Evolutionary conservation across 2,329 filamentous ascomycete genomes (phyloP).

Genomic region (Teratosphaeria destructans): DNA sequence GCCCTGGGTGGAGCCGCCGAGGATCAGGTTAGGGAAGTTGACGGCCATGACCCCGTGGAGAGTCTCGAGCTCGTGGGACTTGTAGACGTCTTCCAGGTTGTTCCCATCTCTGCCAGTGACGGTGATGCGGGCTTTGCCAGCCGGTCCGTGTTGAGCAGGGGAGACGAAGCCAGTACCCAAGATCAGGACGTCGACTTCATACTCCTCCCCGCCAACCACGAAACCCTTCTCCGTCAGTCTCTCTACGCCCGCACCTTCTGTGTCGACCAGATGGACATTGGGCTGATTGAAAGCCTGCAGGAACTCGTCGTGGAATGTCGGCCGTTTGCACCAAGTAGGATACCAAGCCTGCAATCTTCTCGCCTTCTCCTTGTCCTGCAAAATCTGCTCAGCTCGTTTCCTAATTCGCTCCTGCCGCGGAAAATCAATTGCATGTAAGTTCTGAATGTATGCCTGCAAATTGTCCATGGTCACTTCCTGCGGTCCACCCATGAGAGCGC

Average conservation of each 20-base stretch:
- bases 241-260: constrained; percentile 43
- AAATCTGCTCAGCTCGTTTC: constrained; percentile 38
- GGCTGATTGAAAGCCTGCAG: constrained; percentile 48
- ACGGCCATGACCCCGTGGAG: constrained; percentile 42
- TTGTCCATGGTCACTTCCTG: constrained; percentile 27
- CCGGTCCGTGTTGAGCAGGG: constrained; percentile 16
- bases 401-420: constrained; percentile 36
- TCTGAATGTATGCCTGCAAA: constrained; percentile 28
- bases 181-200: constrained; percentile 39
- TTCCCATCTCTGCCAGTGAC: constrained; percentile 33
- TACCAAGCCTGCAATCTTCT: constrained; percentile 50
- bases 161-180: constrained; percentile 37
- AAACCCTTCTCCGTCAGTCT: constrained; percentile 38
- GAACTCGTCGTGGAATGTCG: constrained; percentile 49
- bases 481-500: constrained; percentile 28
- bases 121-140: constrained; percentile 14
- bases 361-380: constrained; percentile 38
- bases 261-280: constrained; percentile 52
- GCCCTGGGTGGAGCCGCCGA: constrained; percentile 35
- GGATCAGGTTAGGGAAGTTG: constrained; percentile 47
- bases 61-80: constrained; percentile 34
- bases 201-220: constrained; percentile 38
- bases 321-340: constrained; percentile 48
- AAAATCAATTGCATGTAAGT: constrained; percentile 33
- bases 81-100: constrained; percentile 33